Base-by-base conservation (phyloP, 257 asterid genomes). In the Nemophila menziesii region DNA sequence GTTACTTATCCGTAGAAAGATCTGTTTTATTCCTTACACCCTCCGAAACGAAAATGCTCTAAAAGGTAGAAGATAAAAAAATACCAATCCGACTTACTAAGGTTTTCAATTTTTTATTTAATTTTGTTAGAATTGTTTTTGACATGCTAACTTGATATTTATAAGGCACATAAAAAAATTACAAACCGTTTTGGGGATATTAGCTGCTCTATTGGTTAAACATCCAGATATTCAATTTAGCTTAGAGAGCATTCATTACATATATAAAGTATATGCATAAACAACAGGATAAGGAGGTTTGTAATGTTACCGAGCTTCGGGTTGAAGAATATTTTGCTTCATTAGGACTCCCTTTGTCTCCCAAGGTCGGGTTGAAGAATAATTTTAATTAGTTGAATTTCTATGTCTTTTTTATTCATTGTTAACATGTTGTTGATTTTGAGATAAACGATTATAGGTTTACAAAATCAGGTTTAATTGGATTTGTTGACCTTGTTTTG, bases 311-410 rank as follows among this genome's bases (percentile, higher is more conserved):
- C 22, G 68, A 81, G 54, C 94, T 85, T 47, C 82, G 89, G 0
- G 54, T 82, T 48, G 96, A 78, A 34, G 93, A 77, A 27, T 85
- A 33, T 55, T 58, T 89, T 50, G 94, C 93, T 60, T 90, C 99
- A 46, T 58, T 85, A 46, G 99, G 99, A 54, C 94, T 90, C 55
- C 96, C 99, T 20, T 67, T 82, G 93, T 79, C 94, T 51, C 99
- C 99, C 33, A 85, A 77, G 55, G 62, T 90, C 50, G 78, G 94
- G 22, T 79, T 82, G n/a, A n/a, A n/a, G n/a, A n/a, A n/a, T n/a
- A 77, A 72, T 77, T 94, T 71, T 16, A 61, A 82, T n/a, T n/a
- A n/a, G n/a, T n/a, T n/a, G n/a, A n/a, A n/a, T n/a, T n/a, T n/a
- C n/a, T n/a, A n/a, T n/a, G n/a, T n/a, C n/a, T n/a, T n/a, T n/a